Conservation (phyloP, 108 stramenopile species). For the Pseudonitzschia multiseries region DNA sequence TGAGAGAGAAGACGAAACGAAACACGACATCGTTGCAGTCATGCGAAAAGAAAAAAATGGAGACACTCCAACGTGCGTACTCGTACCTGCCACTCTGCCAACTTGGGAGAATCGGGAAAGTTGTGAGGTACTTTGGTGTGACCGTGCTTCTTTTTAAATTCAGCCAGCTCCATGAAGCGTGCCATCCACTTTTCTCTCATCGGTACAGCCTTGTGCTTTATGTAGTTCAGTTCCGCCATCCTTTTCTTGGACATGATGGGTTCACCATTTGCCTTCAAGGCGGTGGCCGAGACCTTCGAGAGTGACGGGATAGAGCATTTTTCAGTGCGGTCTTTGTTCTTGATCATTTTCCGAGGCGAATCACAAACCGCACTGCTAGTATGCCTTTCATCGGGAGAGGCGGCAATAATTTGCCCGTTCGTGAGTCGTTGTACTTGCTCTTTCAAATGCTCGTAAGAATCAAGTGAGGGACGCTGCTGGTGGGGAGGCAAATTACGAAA, state of each 20-base stretch:
- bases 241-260: not conserved
- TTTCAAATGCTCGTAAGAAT: not conserved
- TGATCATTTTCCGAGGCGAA: not conserved
- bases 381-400: not conserved
- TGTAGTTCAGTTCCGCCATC: conserved; percentile 10
- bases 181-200: conserved; percentile 15
- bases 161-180: conserved; percentile 3
- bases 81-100: conserved; percentile 42
- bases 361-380: not conserved
- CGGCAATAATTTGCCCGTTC: not conserved
- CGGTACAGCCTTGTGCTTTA: conserved; percentile 14
- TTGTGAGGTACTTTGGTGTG: conserved; percentile 41
- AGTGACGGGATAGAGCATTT: not conserved
- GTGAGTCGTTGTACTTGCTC: not conserved
- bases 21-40: not conserved
- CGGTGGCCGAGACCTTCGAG: not conserved
- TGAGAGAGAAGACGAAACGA: not conserved
- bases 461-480: not conserved
- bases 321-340: not conserved
- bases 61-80: not conserved
- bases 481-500: not conserved
- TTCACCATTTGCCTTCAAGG: conserved; percentile 6
- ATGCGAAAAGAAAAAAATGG: not conserved
- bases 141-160: conserved; percentile 13
- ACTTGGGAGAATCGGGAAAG: conserved; percentile 32